Evolutionary conservation across 2,329 filamentous ascomycete genomes (phyloP).

Genomic region (Fusarium buxicola): DNA sequence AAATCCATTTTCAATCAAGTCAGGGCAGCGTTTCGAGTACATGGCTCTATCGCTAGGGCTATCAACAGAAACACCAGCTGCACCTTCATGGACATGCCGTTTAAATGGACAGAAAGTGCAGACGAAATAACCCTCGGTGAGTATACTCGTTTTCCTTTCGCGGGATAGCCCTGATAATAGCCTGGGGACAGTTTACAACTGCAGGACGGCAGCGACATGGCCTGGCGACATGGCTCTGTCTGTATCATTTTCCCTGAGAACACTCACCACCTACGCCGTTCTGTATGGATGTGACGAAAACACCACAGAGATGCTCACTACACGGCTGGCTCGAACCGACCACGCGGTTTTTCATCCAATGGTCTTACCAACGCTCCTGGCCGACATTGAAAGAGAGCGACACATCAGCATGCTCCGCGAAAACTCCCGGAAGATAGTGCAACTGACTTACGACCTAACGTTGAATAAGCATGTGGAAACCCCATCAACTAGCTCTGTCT

Average conservation of each 20-base stretch:
- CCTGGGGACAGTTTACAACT: conserved; percentile 3
- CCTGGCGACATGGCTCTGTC: conserved; percentile 1
- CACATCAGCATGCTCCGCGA: not conserved
- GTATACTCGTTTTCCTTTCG: rapidly evolving
- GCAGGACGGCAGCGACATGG: not conserved
- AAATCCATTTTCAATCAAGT: not conserved
- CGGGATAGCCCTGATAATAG: rapidly evolving
- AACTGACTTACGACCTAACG: not conserved
- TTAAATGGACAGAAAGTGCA: not conserved
- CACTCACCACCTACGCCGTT: not conserved
- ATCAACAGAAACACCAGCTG: conserved; percentile 19
- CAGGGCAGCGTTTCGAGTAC: not conserved
- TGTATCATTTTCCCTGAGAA: not conserved
- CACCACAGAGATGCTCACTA: not conserved
- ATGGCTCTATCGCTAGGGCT: conserved; percentile 7
- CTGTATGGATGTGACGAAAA: not conserved
- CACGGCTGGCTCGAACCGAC: not conserved
- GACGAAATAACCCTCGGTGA: not conserved
- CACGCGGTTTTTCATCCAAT: not conserved
- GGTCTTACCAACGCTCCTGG: not conserved
- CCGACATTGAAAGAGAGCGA: conserved; percentile 3
- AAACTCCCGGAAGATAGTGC: not conserved
- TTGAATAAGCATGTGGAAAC: not conserved
- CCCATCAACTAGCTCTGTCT: rapidly evolving
- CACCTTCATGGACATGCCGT: not conserved